phyloP scores from a whole-genome alignment of 345 rosid species.

The Erysimum cheiranthoides region DNA sequence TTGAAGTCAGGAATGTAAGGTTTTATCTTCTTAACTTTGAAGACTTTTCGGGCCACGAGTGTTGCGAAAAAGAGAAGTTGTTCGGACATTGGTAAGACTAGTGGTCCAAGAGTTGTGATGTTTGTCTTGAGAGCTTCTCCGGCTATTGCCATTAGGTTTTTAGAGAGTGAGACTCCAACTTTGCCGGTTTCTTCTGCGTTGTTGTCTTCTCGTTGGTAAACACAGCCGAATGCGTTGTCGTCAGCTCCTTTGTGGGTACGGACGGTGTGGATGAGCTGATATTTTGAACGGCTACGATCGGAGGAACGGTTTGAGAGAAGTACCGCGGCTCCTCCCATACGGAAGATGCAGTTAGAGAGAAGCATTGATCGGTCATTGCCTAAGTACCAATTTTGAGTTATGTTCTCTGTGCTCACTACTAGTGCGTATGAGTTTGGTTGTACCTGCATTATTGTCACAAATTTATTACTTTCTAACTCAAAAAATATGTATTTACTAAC shows the following conservation, averaged over 20 bases:
- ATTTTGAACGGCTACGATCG: slow-evolving; percentile 83
- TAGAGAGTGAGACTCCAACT: slow-evolving; percentile 81
- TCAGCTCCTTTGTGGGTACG: slow-evolving; percentile 95
- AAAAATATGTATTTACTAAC: neutral
- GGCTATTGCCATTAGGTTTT: slow-evolving; percentile 92
- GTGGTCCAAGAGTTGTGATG: slow-evolving; percentile 87
- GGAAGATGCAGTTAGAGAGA: slow-evolving; percentile 88
- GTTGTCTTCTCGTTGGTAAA: slow-evolving; percentile 83
- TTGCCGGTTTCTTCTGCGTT: slow-evolving; percentile 44
- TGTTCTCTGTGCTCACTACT: slow-evolving; percentile 95
- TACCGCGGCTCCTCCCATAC: slow-evolving; percentile 95
- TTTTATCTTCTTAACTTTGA: slow-evolving; percentile 67
- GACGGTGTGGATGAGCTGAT: slow-evolving; percentile 88
- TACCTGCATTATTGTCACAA: slow-evolving; percentile 51
- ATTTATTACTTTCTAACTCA: neutral
- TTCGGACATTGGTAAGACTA: slow-evolving; percentile 91
- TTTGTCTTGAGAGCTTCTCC: slow-evolving; percentile 94
- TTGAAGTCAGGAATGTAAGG: slow-evolving; percentile 89
- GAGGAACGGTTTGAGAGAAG: slow-evolving; percentile 77
- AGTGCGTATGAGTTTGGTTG: slow-evolving; percentile 87
- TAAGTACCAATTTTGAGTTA: slow-evolving; percentile 83
- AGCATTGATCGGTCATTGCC: slow-evolving; percentile 96
- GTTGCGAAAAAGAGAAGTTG: slow-evolving; percentile 77
- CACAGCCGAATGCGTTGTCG: slow-evolving; percentile 71
- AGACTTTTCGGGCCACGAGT: slow-evolving; percentile 68